Conservation (phyloP, 1,284 basidiomycete species). For the Austroboletus niveus region DNA sequence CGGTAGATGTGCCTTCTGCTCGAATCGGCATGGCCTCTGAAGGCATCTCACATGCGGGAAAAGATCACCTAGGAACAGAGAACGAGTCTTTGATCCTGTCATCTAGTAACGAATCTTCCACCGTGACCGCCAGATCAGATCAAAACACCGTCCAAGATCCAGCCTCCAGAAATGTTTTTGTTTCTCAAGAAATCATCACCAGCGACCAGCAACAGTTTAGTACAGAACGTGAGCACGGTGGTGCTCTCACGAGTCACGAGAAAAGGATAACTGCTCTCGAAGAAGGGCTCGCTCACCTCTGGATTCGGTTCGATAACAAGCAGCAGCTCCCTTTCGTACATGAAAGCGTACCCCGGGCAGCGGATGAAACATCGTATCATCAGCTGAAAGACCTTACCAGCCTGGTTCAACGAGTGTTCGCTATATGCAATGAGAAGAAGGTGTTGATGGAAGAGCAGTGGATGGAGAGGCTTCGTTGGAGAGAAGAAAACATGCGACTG, state of each 20-base stretch:
- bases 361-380: conserved; percentile 49
- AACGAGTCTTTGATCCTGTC: conserved; percentile 36
- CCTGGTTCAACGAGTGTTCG: conserved; percentile 58
- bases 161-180: neutral
- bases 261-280: conserved; percentile 52
- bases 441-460: conserved; percentile 51
- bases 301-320: conserved; percentile 51
- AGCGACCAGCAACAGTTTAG: neutral
- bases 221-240: conserved; percentile 34
- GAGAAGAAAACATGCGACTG: conserved; percentile 48
- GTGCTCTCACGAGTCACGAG: conserved; percentile 49
- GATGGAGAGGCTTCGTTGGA: conserved; percentile 50
- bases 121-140: conserved; percentile 28
- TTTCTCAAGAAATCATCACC: neutral
- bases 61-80: conserved; percentile 8
- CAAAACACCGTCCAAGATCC: conserved; percentile 29
- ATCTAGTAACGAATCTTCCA: conserved; percentile 17
- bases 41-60: too few relatives aligned
- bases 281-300: conserved; percentile 48
- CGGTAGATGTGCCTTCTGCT: too few relatives aligned
- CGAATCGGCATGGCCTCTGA: too few relatives aligned
- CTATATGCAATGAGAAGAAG: conserved; percentile 52
- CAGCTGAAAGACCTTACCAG: conserved; percentile 65
- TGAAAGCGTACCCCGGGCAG: conserved; percentile 52
- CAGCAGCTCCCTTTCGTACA: conserved; percentile 50